Base-by-base conservation (phyloP, 805 yeast species). In the Myxozyma neglecta region DNA sequence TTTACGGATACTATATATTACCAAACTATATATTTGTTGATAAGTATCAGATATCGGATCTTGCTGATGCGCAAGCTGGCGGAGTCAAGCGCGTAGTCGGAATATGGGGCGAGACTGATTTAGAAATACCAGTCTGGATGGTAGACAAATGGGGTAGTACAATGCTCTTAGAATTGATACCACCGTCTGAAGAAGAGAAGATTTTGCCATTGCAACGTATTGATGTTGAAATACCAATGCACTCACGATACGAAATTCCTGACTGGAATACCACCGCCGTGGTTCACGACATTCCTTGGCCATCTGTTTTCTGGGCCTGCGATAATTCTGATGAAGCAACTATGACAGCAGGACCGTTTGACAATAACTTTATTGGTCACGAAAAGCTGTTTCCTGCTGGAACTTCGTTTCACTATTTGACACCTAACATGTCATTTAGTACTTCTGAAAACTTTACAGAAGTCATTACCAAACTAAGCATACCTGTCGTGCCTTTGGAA, bases 41-140 rank as follows among this genome's bases (percentile, higher is more conserved):
- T 72, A 75, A 75, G 68, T 84, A 82, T 69, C 86, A 85, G 69
- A 76, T 82, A 29, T 71, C 77, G 37, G 75, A 73, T 29, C 68
- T 73, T n/a, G 71, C 71, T 14, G 60, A 70, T 40, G 60, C 69
- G 6, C 66, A 56, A 34, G 24, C 59, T 60, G 46, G 64, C 2
- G 60, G 70, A 6, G 63, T 64, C 40, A 56, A 57, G 34, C 69
- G 63, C 11, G 64, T 64, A 69, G 32, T 65, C 69, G 36, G 69
- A 67, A 24, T 66, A 63, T 81, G 81, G 80, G 87, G 87, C 2
- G 83, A 81, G 56, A 74, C 78, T n/a, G 85, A 85, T 68, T 72
- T 84, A 29, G 88, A 84, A 66, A 77, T 78, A 39, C 88, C 88
- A 4, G 79, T 74, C 39, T 85, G 84, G 78, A 73, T 73, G 35